Percentiles rank a stretch among this genome's conserved stretches.
These are phyloP conservation scores for Gossypium armourianum DNA, from an alignment of 441 rosid genomes.

Conservation along the genomic window DNA sequence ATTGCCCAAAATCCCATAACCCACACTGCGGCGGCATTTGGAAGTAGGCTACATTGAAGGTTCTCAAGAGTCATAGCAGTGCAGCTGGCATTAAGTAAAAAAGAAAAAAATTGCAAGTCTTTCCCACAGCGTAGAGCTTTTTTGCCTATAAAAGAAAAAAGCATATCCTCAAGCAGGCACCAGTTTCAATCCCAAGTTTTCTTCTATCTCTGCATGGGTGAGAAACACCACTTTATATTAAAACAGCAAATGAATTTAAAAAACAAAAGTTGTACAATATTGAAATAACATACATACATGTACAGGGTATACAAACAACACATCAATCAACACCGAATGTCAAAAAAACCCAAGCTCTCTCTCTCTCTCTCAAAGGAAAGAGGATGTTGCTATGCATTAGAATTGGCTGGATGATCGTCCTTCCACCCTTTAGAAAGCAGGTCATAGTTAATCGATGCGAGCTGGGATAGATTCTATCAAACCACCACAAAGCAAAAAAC, in stretches of 20 bases:
- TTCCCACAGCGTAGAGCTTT: conserved; percentile 19
- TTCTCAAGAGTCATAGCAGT: background rate
- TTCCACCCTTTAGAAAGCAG: conserved; percentile 93
- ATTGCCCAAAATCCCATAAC: background rate
- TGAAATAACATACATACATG: conserved; percentile 42
- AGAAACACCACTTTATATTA: background rate
- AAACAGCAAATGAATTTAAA: background rate
- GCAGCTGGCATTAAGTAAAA: conserved; percentile 19
- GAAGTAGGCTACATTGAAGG: background rate
- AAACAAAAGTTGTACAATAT: background rate
- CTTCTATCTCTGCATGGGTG: conserved; percentile 35
- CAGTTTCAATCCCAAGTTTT: conserved; percentile 22
- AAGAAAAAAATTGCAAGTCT: conserved; percentile 3
- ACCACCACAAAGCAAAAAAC: conserved; percentile 6
- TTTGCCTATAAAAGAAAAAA: conserved; percentile 25
- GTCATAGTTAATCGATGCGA: conserved; percentile 92
- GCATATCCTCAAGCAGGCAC: conserved; percentile 30
- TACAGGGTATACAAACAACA: conserved; percentile 40
- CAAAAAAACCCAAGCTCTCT: conserved; percentile 14
- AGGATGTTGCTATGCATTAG: conserved; percentile 30
- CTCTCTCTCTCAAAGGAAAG: background rate
- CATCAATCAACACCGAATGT: conserved; percentile 13
- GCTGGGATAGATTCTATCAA: conserved; percentile 77
- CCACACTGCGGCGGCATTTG: background rate
- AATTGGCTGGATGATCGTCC: conserved; percentile 53